A percentile compares a stretch with the other conserved stretches of the same genome.
Conservation (phyloP, 2,329 filamentous ascomycete genomes). For the Pseudogymnoascus sp. region DNA sequence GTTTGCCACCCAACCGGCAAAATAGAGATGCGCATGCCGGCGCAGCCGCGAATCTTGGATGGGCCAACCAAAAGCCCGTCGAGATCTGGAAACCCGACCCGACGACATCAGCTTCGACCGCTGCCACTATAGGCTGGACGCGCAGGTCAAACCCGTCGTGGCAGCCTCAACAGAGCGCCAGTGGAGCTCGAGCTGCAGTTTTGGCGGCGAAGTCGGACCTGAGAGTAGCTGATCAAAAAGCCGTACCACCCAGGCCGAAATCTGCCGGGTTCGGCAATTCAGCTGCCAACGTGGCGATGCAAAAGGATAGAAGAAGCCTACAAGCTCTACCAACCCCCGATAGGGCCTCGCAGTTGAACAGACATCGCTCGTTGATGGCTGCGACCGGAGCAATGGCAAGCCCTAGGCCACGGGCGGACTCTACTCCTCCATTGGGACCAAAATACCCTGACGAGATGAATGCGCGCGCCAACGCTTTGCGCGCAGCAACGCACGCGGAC, state of each 20-base stretch:
- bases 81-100: constrained; percentile 61
- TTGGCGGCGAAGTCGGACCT: constrained; percentile 46
- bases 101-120: constrained; percentile 52
- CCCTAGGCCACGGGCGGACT: constrained; percentile 54
- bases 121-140: constrained; percentile 51
- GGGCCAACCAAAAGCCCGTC: constrained; percentile 58
- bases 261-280: constrained; percentile 47
- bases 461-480: constrained; percentile 61
- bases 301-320: constrained; percentile 36
- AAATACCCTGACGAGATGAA: constrained; percentile 51
- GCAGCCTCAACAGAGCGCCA: constrained; percentile 56
- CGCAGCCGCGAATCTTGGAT: constrained; percentile 67
- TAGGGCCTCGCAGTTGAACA: constrained; percentile 29
- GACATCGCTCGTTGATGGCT: constrained; percentile 62
- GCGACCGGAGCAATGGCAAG: constrained; percentile 68
- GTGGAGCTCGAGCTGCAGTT: constrained; percentile 68
- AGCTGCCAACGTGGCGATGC: constrained; percentile 63
- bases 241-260: neutral
- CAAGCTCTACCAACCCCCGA: constrained; percentile 30
- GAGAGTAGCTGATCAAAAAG: constrained; percentile 24
- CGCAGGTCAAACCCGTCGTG: constrained; percentile 48
- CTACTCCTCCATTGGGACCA: constrained; percentile 45
- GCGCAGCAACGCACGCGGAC: constrained; percentile 64
- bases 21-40: constrained; percentile 55
- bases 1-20: constrained; percentile 38